These are phyloP conservation scores for Ascochyta koolunga DNA, from an alignment of 2,329 filamentous ascomycete species.

Conservation along the genomic window DNA sequence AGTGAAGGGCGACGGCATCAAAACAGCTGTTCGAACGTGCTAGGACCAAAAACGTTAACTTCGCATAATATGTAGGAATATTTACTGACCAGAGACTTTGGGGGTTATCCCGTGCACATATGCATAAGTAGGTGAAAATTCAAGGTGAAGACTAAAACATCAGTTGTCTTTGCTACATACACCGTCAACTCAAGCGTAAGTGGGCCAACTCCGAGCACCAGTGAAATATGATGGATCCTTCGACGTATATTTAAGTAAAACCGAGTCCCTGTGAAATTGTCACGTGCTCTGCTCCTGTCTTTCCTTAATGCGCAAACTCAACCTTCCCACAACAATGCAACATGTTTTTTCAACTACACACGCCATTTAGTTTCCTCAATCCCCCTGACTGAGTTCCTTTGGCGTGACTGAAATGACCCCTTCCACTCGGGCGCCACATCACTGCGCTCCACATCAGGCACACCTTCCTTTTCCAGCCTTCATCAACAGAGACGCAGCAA, in stretches of 20 bases:
- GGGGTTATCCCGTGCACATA: neutral
- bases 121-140: neutral
- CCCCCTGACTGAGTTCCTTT: neutral
- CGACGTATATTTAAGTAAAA: too few species aligned
- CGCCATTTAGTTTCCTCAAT: neutral
- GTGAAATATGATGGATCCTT: too few species aligned
- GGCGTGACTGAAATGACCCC: neutral
- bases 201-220: too few species aligned
- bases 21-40: slow-evolving; percentile 42
- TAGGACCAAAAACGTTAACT: neutral
- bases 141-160: neutral
- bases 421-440: too few species aligned
- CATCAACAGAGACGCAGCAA: neutral
- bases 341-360: neutral
- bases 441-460: neutral
- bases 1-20: slow-evolving; percentile 48
- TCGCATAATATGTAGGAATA: neutral
- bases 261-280: neutral
- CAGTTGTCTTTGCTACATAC: too few species aligned
- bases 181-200: too few species aligned
- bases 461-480: neutral
- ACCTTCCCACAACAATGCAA: too few species aligned
- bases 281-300: neutral
- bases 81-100: neutral
- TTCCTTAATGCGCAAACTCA: neutral